Evolutionary conservation across 2,329 filamentous ascomycete species (phyloP).

Genomic region (Raffaelea arxii): DNA sequence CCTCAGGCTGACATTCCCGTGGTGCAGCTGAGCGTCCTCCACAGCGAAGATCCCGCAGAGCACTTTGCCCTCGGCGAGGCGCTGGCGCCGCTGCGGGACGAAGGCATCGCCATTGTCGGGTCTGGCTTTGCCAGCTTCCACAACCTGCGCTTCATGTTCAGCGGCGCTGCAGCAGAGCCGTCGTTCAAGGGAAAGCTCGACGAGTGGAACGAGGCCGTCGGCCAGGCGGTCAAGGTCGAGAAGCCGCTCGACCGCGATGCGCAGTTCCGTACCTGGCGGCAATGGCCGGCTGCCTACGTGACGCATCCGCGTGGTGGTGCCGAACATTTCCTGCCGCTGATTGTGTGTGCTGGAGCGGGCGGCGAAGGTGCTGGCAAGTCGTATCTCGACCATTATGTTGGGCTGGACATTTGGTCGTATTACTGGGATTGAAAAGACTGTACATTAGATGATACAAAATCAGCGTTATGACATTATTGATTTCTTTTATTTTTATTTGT

Average conservation of each 20-base stretch:
- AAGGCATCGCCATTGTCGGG: slow-evolving; percentile 49
- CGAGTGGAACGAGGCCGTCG: slow-evolving; percentile 37
- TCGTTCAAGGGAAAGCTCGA: slow-evolving; percentile 19
- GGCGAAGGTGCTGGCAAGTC: slow-evolving; percentile 26
- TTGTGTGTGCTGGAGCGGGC: slow-evolving; percentile 44
- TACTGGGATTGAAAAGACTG: slow-evolving; percentile 39
- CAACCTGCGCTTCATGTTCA: slow-evolving; percentile 39
- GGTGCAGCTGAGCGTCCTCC: slow-evolving; percentile 47
- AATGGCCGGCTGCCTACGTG: slow-evolving; percentile 34
- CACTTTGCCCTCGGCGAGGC: slow-evolving; percentile 45
- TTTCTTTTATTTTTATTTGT: neutral
- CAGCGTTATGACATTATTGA: neutral
- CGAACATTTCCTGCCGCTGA: slow-evolving; percentile 50
- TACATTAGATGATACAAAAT: too few relatives aligned
- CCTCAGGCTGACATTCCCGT: slow-evolving; percentile 43
- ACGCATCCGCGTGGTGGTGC: slow-evolving; percentile 45
- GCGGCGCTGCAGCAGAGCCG: slow-evolving; percentile 12
- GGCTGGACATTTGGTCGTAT: slow-evolving; percentile 42
- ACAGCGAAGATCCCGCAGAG: slow-evolving; percentile 35
- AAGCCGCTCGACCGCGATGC: slow-evolving; percentile 24
- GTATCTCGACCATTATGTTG: slow-evolving; percentile 40
- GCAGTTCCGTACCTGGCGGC: slow-evolving; percentile 35
- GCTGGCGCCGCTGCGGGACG: slow-evolving; percentile 35
- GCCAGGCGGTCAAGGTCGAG: slow-evolving; percentile 25
- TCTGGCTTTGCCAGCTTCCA: slow-evolving; percentile 51